phyloP scores from a whole-genome alignment of 2,329 filamentous ascomycete species.

The Penicillium concentricum region DNA sequence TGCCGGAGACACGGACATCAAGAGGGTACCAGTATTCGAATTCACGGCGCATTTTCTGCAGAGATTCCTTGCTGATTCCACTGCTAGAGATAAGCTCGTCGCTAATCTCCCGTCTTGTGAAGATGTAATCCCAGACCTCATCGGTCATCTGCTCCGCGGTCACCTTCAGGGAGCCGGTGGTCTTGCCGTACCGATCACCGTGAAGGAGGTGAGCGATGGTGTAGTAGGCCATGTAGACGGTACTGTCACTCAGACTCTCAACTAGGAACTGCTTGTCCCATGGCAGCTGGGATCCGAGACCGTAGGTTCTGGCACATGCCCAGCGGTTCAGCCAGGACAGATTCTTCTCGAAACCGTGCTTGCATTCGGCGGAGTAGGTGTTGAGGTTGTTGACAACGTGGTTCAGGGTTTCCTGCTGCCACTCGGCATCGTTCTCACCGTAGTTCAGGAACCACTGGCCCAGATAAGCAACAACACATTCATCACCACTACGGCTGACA shows the following conservation, averaged over 20 bases:
- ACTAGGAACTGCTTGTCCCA: constrained; percentile 92
- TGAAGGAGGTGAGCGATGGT: constrained; percentile 66
- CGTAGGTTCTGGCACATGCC: constrained; percentile 90
- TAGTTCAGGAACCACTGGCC: constrained; percentile 99
- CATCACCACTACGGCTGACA: constrained; percentile 82
- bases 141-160: constrained; percentile 85
- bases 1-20: constrained; percentile 83
- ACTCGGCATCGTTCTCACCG: constrained; percentile 74
- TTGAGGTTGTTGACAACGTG: constrained; percentile 73
- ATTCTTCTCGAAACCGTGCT: constrained; percentile 78
- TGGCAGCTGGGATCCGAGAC: constrained; percentile 88
- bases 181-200: constrained; percentile 79
- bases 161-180: constrained; percentile 67
- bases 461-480: constrained; percentile 87
- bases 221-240: constrained; percentile 73
- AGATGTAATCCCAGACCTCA: constrained; percentile 95
- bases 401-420: constrained; percentile 73
- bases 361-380: constrained; percentile 74
- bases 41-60: constrained; percentile 80
- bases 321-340: constrained; percentile 93
- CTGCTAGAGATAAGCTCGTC: constrained; percentile 64
- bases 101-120: constrained; percentile 69
- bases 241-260: constrained; percentile 87
- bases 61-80: constrained; percentile 69
- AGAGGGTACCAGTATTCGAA: constrained; percentile 98